phyloP scores from a whole-genome alignment of 768 basidiomycete genomes.

The Lactarius quietus region DNA sequence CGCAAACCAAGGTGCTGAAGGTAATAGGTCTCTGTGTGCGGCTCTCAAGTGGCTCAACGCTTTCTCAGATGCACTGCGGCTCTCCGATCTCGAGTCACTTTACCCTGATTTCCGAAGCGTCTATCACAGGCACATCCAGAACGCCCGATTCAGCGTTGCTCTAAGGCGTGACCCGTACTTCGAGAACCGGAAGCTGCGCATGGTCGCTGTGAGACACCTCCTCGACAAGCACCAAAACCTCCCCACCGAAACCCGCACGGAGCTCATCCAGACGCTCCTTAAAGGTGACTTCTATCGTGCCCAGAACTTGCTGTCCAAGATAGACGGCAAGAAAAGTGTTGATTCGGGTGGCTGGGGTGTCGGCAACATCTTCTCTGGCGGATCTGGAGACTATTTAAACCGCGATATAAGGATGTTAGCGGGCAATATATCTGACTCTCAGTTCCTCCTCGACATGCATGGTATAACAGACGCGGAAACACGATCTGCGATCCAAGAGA shows the following conservation, averaged over 20 bases:
- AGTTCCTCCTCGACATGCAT: conserved; percentile 16
- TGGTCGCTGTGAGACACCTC: conserved; percentile 7
- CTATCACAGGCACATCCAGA: conserved; percentile 4
- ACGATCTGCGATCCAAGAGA: conserved; percentile 4
- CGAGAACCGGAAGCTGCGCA: conserved; percentile 4
- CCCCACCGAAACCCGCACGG: not conserved
- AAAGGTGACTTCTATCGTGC: conserved; percentile 16
- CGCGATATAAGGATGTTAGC: conserved; percentile 15
- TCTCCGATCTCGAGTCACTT: conserved; percentile 10
- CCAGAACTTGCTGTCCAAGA: not conserved
- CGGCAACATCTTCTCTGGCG: not conserved
- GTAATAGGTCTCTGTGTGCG: not conserved
- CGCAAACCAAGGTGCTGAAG: not conserved
- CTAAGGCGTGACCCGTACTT: conserved; percentile 1
- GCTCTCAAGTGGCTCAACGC: not conserved
- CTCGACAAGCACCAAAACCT: not conserved
- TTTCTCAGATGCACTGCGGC: not conserved
- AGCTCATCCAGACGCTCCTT: conserved; percentile 4
- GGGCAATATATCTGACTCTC: not conserved
- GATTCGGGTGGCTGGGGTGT: too few species aligned
- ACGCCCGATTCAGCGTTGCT: conserved; percentile 1
- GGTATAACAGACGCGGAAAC: not conserved
- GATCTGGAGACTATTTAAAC: conserved; percentile 1
- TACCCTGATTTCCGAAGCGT: not conserved
- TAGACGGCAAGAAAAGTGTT: not conserved